Percentiles rank a stretch among this genome's conserved stretches.
These are phyloP conservation scores for Septoria petroselini DNA, from an alignment of 2,329 filamentous ascomycete genomes.

Conservation along the genomic window DNA sequence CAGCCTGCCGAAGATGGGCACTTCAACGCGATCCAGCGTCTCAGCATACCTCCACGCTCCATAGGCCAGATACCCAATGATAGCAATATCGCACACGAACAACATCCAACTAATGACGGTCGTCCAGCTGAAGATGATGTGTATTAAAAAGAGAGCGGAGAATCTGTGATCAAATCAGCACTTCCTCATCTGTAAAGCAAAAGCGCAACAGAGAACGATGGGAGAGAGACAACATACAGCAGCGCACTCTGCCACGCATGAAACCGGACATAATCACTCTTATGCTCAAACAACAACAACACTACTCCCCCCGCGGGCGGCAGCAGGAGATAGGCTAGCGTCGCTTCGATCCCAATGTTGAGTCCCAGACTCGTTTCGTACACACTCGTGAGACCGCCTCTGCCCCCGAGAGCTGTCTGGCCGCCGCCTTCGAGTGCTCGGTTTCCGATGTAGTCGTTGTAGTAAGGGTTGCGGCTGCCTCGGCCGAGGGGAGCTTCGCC, in stretches of 20 bases:
- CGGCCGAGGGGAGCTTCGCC: constrained; percentile 27
- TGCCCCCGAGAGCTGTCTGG: constrained; percentile 30
- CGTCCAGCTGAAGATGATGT: constrained; percentile 84
- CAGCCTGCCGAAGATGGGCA: constrained; percentile 79
- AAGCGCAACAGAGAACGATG: too few relatives aligned
- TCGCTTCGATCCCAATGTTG: constrained; percentile 84
- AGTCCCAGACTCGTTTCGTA: constrained; percentile 90
- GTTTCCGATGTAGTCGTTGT: constrained; percentile 35
- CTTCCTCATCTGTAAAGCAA: too few relatives aligned
- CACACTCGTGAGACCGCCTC: constrained; percentile 57
- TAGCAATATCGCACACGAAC: constrained; percentile 67
- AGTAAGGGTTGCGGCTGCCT: constrained; percentile 22
- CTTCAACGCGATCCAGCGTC: constrained; percentile 67
- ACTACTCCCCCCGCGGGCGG: constrained; percentile 84
- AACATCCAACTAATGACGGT: constrained; percentile 79
- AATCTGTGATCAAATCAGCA: constrained; percentile 24
- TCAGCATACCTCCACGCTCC: constrained; percentile 81
- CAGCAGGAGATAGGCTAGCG: constrained; percentile 78
- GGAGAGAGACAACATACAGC: constrained; percentile 10
- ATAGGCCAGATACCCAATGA: constrained; percentile 73
- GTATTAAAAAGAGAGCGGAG: constrained; percentile 61
- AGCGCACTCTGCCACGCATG: constrained; percentile 78
- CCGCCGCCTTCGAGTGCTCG: constrained; percentile 29
- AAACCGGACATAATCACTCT: constrained; percentile 96
- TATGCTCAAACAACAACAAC: constrained; percentile 80